Conservation (phyloP, 805 yeast genomes). For the Candida nitratophila region DNA sequence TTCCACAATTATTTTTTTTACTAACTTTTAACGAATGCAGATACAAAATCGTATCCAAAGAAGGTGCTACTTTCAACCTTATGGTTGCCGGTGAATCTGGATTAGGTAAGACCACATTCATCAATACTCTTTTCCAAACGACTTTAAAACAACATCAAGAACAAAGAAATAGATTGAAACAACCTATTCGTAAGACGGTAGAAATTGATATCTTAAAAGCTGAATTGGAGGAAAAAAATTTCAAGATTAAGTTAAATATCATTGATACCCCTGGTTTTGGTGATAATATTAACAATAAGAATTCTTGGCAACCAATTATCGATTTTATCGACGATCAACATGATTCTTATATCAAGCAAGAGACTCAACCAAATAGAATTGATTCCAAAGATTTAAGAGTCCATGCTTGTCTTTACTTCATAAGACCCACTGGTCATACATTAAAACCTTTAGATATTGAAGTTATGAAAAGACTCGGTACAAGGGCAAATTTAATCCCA, state of each 20-base stretch:
- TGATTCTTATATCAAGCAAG: slow-evolving; percentile 82
- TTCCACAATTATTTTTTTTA: too few relatives aligned
- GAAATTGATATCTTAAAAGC: slow-evolving; percentile 76
- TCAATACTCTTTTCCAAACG: slow-evolving; percentile 79
- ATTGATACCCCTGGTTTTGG: slow-evolving; percentile 95
- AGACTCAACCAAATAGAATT: slow-evolving; percentile 77
- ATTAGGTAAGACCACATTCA: slow-evolving; percentile 84
- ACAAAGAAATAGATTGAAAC: slow-evolving; percentile 47
- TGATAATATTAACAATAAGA: slow-evolving; percentile 77
- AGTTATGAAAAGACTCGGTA: slow-evolving; percentile 75
- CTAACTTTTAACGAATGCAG: too few relatives aligned
- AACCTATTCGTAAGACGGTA: slow-evolving; percentile 61
- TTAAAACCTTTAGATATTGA: slow-evolving; percentile 83
- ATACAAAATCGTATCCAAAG: slow-evolving; percentile 67
- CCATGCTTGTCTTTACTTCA: slow-evolving; percentile 84
- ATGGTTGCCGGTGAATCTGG: slow-evolving; percentile 93
- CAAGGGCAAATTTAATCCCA: slow-evolving; percentile 82
- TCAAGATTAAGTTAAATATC: slow-evolving; percentile 67
- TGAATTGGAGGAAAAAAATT: slow-evolving; percentile 77
- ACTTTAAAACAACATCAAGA: slow-evolving; percentile 54
- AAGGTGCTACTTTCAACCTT: slow-evolving; percentile 70
- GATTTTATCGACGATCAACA: slow-evolving; percentile 92
- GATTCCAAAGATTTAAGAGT: slow-evolving; percentile 75
- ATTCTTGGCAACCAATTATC: slow-evolving; percentile 79
- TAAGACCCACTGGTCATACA: slow-evolving; percentile 87